Evolutionary conservation across 768 basidiomycete genomes (phyloP), one percentile per base, ranked within the genome.

Genomic region (Gloeostereum incarnatum): DNA sequence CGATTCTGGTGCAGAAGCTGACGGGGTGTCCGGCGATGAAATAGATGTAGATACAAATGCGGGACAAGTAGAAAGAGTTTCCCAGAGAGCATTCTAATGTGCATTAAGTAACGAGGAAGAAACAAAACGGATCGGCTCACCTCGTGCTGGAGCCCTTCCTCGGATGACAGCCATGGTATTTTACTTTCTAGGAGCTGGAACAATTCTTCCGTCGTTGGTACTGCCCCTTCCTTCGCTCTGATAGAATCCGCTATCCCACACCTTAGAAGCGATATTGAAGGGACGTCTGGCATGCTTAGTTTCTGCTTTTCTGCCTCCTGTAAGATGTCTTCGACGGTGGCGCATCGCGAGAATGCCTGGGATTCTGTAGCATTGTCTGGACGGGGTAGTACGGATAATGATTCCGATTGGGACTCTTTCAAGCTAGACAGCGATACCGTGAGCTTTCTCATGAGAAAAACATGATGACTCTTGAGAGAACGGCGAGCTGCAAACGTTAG

Each of bases 391-490:
- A 69, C 63, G 16, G 73, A 63, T 42, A 72, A 75, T 0, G 68
- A 63, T 45, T 76, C 68, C 6, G 57, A 53, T 51, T 84, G 84
- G 0, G 63, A 55, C 41, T 69, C 63, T 51, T 75, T 78, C 29
- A 83, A 56, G 10, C 65, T 53, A n/a, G 65, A 55, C 19, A 83
- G 56, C 11, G 81, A 80, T 5, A 63, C 57, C 11, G 68, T 71
- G 14, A 88, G 62, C 44, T 64, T 70, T 4, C 59, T 51, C 14
- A 86, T 51, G 11, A 86, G 69, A 1, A 60, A 54, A 14, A 69
- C 59, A 35, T 84, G 83, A 48, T 87, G 81, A 5, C 61, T 51
- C 38, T 63, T 71, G 34, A 89, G 56, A 6, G 81, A 71, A 38
- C 63, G 65, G 22, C 84, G 75, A 6, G 85, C 83, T 20, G 71